These are phyloP conservation scores for Cinchona pubescens DNA, from an alignment of 257 asterid genomes.

Conservation along the genomic window DNA sequence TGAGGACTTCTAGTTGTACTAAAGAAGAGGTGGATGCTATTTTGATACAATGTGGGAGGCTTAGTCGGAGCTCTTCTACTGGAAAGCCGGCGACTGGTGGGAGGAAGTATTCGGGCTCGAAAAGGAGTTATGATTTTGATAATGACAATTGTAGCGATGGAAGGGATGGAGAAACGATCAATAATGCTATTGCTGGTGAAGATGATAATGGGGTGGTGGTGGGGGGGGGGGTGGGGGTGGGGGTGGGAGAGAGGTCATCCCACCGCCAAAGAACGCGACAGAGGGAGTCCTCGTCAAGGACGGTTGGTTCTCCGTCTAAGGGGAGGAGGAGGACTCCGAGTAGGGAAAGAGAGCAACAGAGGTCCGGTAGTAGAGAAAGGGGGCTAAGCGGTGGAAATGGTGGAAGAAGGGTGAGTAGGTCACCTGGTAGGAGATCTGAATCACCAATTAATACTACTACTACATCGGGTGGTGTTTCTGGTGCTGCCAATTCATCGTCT, in stretches of 20 bases:
- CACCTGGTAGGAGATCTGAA: constrained; percentile 92
- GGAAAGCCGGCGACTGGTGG: constrained; percentile 49
- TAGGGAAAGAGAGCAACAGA: constrained; percentile 66
- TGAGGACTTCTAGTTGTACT: constrained; percentile 90
- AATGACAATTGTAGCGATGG: constrained; percentile 39
- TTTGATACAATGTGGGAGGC: constrained; percentile 91
- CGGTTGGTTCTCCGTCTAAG: constrained; percentile 41
- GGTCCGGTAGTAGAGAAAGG: constrained; percentile 75
- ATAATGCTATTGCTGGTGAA: constrained; percentile 31
- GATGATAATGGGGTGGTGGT: constrained; percentile 43
- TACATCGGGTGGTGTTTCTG: constrained; percentile 17
- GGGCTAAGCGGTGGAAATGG: constrained; percentile 35
- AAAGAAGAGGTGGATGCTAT: constrained; percentile 95
- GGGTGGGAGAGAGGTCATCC: too few species aligned
- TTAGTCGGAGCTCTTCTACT: constrained; percentile 86
- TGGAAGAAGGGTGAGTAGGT: constrained; percentile 88
- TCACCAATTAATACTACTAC: constrained; percentile 52
- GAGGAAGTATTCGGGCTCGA: constrained; percentile 79
- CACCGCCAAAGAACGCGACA: constrained; percentile 61
- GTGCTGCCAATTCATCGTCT: constrained; percentile 21
- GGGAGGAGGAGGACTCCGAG: constrained; percentile 93
- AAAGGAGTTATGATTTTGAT: constrained; percentile 93
- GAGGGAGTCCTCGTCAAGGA: constrained; percentile 47
- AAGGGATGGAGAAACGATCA: constrained; percentile 4
- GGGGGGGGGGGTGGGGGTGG: too few species aligned